Base-by-base conservation (phyloP, 257 asterid genomes). In the Paraleonurus japonicus region DNA sequence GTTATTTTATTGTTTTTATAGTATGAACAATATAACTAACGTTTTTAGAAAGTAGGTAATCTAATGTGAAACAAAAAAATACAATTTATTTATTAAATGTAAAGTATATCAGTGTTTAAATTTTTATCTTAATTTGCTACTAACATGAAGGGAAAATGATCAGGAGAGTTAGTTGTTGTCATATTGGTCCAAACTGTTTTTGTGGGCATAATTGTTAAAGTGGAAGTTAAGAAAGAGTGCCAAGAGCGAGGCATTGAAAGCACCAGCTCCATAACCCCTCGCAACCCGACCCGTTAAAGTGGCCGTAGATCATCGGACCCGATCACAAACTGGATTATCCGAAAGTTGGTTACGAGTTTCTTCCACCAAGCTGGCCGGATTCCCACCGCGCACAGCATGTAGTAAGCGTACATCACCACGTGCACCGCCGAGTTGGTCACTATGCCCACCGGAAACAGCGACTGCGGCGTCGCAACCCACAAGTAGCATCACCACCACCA, bases 371-470 rank as follows among this genome's bases (percentile, higher is more conserved):
- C n/a, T n/a, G 96, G 96, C 51, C 96, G 84, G 5, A 65, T 27
- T 71, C 95, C 98, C 58, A 88, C 47, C 37, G 86, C 89, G 79
- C 87, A 76, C 74, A 88, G 63, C 28, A 89, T 78, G 76, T 92
- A 92, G 67, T 92, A 92, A 2, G 72, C 95, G 86, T 92, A 92
- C 98, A 92, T 92, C 74, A 88, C 82, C 82, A 90, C 95, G 81
- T 92, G 98, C 68, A 92, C 98, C 13, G 82, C 54, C 51, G 96
- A 90, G 61, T 92, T 92, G 16, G 98, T 86, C 66, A 92, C 95
- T 3, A 90, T 87, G 69, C 95, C 98, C 78, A 92, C 89, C 58
- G 96, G 98, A 61, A 92, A 84, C 76, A 92, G 87, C 7, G 96
- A 83, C 90, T 90, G 96, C 45, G 87, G 22, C 76, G 88, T 62